phyloP scores from a whole-genome alignment of 768 basidiomycete genomes.

The Clitopilus passeckerianus region DNA sequence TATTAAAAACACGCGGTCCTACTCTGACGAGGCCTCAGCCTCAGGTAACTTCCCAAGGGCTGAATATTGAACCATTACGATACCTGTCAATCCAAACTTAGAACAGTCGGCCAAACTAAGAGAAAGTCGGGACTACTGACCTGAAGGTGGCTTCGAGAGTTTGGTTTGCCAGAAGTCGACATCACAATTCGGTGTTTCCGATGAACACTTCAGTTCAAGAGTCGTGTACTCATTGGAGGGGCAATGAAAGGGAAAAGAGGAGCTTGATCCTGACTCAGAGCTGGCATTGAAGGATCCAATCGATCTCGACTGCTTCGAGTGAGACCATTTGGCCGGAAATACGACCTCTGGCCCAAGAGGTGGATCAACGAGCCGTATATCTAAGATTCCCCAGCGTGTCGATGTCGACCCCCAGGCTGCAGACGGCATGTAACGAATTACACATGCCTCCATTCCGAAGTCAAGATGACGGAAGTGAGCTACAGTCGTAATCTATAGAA shows the following conservation, averaged over 20 bases:
- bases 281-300: neutral
- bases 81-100: too few relatives aligned
- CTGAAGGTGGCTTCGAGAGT: neutral
- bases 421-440: neutral
- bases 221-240: slow-evolving; percentile 9
- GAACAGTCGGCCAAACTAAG: too few relatives aligned
- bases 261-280: neutral
- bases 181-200: slow-evolving; percentile 1
- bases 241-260: neutral
- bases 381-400: neutral
- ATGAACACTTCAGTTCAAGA: slow-evolving; percentile 5
- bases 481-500: slow-evolving; percentile 1
- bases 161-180: slow-evolving; percentile 7
- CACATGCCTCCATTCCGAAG: slow-evolving; percentile 6
- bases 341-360: neutral
- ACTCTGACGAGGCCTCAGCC: too few relatives aligned
- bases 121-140: neutral
- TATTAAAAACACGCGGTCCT: too few relatives aligned
- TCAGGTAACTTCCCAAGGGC: too few relatives aligned
- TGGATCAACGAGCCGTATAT: neutral
- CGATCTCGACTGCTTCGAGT: neutral
- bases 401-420: neutral
- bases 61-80: too few relatives aligned
- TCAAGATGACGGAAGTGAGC: slow-evolving; percentile 6
- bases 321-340: neutral